These are phyloP conservation scores for Podospora pseudoanserina DNA, from an alignment of 495 filamentous ascomycete genomes.

Conservation along the genomic window DNA sequence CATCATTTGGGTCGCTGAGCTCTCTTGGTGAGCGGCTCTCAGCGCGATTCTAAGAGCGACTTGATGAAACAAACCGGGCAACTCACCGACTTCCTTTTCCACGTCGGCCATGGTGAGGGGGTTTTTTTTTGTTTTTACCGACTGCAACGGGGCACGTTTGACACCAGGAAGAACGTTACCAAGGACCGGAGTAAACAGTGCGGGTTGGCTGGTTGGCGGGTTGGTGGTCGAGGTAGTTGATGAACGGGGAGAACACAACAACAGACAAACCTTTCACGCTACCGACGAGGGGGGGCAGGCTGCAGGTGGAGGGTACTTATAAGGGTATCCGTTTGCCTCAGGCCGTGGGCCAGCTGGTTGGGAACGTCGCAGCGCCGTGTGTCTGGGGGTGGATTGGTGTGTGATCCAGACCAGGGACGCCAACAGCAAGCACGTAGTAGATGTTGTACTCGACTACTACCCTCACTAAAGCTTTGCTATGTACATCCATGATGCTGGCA, in stretches of 20 bases:
- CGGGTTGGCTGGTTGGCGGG: not conserved
- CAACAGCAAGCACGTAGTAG: not conserved
- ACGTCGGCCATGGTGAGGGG: slow-evolving; percentile 11
- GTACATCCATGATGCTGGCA: not conserved
- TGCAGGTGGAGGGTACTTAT: slow-evolving; percentile 6
- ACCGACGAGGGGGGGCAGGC: not conserved
- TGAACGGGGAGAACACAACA: not conserved
- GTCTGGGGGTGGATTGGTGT: not conserved
- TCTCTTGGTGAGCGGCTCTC: not conserved
- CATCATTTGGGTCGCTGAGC: not conserved
- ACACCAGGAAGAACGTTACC: too few relatives aligned
- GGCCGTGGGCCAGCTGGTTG: not conserved
- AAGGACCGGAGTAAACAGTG: not conserved
- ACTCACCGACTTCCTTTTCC: slow-evolving; percentile 27
- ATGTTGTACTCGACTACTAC: not conserved
- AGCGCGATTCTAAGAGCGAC: not conserved
- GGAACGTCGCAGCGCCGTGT: not conserved
- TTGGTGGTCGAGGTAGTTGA: not conserved
- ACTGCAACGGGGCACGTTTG: too few relatives aligned
- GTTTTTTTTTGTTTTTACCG: too few relatives aligned
- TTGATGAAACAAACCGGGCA: not conserved
- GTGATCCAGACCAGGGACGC: not conserved
- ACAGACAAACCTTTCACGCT: not conserved
- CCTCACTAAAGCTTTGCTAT: not conserved
- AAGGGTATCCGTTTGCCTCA: slow-evolving; percentile 1